phyloP scores from a whole-genome alignment of 345 rosid genomes.

The Passiflora organensis region DNA sequence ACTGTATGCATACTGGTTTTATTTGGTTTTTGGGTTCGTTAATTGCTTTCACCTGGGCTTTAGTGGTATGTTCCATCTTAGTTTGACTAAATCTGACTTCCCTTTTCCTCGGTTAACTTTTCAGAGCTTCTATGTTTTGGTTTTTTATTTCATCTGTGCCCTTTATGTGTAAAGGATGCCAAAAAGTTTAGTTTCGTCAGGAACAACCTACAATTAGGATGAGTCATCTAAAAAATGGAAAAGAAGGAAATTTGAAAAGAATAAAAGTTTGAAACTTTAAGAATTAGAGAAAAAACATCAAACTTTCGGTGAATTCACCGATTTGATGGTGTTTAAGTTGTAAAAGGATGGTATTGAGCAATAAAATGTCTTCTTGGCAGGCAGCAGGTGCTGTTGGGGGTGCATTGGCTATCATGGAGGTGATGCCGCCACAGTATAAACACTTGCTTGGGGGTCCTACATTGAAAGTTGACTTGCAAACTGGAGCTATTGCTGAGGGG shows the following conservation, averaged over 20 bases:
- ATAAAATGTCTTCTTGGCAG: conserved; percentile 33
- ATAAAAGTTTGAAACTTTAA: too few relatives aligned
- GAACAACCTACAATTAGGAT: too few relatives aligned
- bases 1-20: conserved; percentile 6
- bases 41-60: neutral
- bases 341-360: neutral
- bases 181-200: too few relatives aligned
- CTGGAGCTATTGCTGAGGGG: conserved; percentile 88
- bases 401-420: conserved; percentile 67
- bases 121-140: too few relatives aligned
- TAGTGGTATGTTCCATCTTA: neutral
- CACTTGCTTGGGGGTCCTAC: conserved; percentile 70
- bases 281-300: too few relatives aligned
- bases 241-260: too few relatives aligned
- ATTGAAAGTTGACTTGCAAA: conserved; percentile 62
- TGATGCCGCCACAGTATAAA: conserved; percentile 64
- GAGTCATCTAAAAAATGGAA: too few relatives aligned
- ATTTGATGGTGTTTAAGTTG: neutral
- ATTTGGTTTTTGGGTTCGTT: neutral
- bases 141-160: too few relatives aligned
- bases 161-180: too few relatives aligned
- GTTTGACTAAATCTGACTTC: conserved; percentile 2
- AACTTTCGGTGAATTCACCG: too few relatives aligned
- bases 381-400: conserved; percentile 96
- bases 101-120: neutral